Percentiles rank a stretch among this genome's conserved stretches.
These are phyloP conservation scores for Ulmus americana DNA, from an alignment of 331 rosid genomes.

Conservation along the genomic window DNA sequence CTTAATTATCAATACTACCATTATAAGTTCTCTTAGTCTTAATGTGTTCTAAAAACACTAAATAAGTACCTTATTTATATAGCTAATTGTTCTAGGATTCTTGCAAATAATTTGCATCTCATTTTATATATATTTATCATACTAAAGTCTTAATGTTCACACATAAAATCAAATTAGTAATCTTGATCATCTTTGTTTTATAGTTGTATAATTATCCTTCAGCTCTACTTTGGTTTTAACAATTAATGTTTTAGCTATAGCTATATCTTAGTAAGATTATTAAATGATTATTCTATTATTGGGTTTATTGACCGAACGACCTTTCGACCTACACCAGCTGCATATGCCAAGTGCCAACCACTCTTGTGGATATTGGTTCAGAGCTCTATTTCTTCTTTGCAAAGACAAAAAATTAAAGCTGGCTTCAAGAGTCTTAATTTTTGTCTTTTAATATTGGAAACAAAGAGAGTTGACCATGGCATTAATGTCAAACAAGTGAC, in stretches of 20 bases:
- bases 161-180: neutral
- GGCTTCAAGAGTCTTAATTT: neutral
- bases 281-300: neutral
- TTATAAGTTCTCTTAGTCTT: no score
- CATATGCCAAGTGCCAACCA: conserved; percentile 7
- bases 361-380: conserved; percentile 18
- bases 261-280: neutral
- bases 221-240: conserved; percentile 6
- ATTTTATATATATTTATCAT: neutral
- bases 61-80: no score
- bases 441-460: neutral
- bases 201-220: neutral
- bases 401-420: conserved; percentile 1
- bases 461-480: conserved; percentile 22
- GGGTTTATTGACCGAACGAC: conserved; percentile 10
- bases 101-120: no score
- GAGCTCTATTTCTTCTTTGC: conserved; percentile 9
- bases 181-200: neutral
- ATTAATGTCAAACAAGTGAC: conserved; percentile 30
- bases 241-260: neutral
- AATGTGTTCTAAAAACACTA: no score
- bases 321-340: conserved; percentile 18
- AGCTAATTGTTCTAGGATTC: no score
- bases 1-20: no score
- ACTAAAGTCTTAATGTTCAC: conserved; percentile 2